Conservation (phyloP, 768 basidiomycete genomes). For the Boletus speciosus region DNA sequence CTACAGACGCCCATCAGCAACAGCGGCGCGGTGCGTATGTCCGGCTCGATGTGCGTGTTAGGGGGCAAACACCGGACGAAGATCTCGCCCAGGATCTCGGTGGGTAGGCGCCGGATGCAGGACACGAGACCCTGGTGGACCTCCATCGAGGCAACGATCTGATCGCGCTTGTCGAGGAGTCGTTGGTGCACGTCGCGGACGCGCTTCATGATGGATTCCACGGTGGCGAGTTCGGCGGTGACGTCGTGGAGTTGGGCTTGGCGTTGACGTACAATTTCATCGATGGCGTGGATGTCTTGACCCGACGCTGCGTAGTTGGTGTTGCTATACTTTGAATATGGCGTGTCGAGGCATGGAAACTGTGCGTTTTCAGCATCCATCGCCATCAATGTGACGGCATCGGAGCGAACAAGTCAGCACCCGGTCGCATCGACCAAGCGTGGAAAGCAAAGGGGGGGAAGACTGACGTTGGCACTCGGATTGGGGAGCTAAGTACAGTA, state of each 20-base stretch:
- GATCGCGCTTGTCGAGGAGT: slow-evolving; percentile 11
- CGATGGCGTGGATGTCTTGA: slow-evolving; percentile 10
- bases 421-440: not conserved
- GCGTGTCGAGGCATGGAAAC: slow-evolving; percentile 17
- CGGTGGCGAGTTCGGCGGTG: slow-evolving; percentile 8
- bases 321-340: slow-evolving; percentile 12
- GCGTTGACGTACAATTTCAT: slow-evolving; percentile 13
- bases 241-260: slow-evolving; percentile 14
- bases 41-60: slow-evolving; percentile 23
- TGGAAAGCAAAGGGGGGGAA: not conserved
- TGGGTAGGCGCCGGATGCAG: slow-evolving; percentile 37
- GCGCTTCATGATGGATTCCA: slow-evolving; percentile 13
- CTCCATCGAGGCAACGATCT: slow-evolving; percentile 15
- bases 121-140: slow-evolving; percentile 22
- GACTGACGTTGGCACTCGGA: slow-evolving; percentile 8
- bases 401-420: not conserved
- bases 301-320: slow-evolving; percentile 15
- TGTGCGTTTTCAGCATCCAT: not conserved
- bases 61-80: slow-evolving; percentile 38
- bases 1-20: slow-evolving; percentile 40
- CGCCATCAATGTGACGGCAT: not conserved
- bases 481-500: slow-evolving; percentile 13
- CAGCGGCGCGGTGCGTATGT: slow-evolving; percentile 31
- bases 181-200: slow-evolving; percentile 7
- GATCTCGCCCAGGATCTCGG: slow-evolving; percentile 47